Percentiles rank a stretch among this genome's conserved stretches.
Conservation (phyloP, 768 basidiomycete genomes). For the Phaeotremella fagi region DNA sequence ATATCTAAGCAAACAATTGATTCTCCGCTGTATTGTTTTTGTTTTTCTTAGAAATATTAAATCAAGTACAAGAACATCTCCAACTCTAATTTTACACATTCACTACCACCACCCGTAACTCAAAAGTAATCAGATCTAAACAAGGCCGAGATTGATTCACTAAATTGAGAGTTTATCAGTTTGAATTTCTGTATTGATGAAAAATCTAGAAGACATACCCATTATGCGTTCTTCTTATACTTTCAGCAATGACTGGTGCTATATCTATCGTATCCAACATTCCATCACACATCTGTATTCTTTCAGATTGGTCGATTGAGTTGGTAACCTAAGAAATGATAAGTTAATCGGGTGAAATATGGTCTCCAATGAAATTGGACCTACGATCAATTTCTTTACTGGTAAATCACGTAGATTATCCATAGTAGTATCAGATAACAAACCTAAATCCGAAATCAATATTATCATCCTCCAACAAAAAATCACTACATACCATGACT, state of each 20-base stretch:
- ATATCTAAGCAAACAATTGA: too few relatives aligned
- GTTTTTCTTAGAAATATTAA: background rate
- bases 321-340: slow-evolving; percentile 59
- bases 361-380: background rate
- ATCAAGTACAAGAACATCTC: background rate
- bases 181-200: background rate
- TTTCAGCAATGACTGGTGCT: slow-evolving; percentile 89
- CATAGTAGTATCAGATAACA: slow-evolving; percentile 84
- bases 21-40: too few relatives aligned
- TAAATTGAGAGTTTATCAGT: slow-evolving; percentile 5
- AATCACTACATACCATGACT: slow-evolving; percentile 59
- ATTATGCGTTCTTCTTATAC: slow-evolving; percentile 91
- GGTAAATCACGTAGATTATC: slow-evolving; percentile 64
- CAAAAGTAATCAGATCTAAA: slow-evolving; percentile 37
- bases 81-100: background rate
- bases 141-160: slow-evolving; percentile 47
- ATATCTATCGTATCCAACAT: slow-evolving; percentile 94
- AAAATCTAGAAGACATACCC: slow-evolving; percentile 51
- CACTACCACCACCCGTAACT: background rate
- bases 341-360: background rate
- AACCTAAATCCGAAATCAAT: slow-evolving; percentile 54
- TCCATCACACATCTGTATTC: slow-evolving; percentile 63
- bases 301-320: slow-evolving; percentile 78
- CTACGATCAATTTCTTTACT: slow-evolving; percentile 86
- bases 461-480: background rate